Conservation (phyloP, 495 filamentous ascomycete genomes). For the Xylaria intraflava region DNA sequence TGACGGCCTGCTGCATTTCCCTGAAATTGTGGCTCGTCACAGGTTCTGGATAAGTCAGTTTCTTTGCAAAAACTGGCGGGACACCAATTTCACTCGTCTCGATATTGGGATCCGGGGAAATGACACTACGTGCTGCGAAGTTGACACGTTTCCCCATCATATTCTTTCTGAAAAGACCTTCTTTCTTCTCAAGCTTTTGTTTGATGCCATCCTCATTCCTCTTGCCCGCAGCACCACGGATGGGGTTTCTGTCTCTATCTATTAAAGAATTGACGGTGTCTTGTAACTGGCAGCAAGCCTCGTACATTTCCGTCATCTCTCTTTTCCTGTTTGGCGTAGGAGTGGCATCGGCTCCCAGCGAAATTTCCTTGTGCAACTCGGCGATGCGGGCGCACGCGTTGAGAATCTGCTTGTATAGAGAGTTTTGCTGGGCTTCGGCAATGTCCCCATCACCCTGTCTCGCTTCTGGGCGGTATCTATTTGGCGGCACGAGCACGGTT, state of each 20-base stretch:
- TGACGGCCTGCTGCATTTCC: constrained; percentile 91
- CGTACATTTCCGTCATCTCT: constrained; percentile 39
- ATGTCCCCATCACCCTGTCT: constrained; percentile 68
- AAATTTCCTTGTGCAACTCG: constrained; percentile 68
- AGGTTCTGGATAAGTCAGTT: constrained; percentile 93
- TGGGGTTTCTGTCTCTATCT: constrained; percentile 75
- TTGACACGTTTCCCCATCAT: constrained; percentile 99
- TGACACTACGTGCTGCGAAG: constrained; percentile 94
- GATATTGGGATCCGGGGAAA: constrained; percentile 96
- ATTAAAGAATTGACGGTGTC: constrained; percentile 85
- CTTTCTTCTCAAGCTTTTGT: constrained; percentile 97
- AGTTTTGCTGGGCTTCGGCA: constrained; percentile 80
- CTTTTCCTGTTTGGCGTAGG: constrained; percentile 15
- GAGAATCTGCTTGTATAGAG: constrained; percentile 72
- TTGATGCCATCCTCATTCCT: constrained; percentile 83
- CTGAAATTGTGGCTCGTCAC: constrained; percentile 96
- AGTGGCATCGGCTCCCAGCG: constrained; percentile 16
- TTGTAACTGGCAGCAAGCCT: constrained; percentile 73
- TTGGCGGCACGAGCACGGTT: constrained; percentile 79
- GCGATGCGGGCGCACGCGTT: constrained; percentile 61
- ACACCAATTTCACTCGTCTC: constrained; percentile 99
- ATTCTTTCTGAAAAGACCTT: constrained; percentile 95
- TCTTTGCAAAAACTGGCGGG: constrained; percentile 91
- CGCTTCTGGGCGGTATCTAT: constrained; percentile 87
- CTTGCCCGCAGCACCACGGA: constrained; percentile 64